These are phyloP conservation scores for Stropharia rugosoannulata DNA, from an alignment of 768 basidiomycete species.

Conservation along the genomic window DNA sequence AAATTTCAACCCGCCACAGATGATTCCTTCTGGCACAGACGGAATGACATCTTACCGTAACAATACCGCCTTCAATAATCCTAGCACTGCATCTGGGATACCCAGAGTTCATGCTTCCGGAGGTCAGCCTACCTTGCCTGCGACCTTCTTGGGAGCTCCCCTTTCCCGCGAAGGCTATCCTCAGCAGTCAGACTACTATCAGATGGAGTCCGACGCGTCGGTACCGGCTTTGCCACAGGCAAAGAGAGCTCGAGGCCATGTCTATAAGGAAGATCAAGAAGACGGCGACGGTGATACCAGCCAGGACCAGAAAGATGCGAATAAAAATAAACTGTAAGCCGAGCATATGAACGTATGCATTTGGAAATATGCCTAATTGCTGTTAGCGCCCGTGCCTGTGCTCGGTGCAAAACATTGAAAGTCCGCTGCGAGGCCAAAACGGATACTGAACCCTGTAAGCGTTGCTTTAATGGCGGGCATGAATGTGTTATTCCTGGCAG, in stretches of 20 bases:
- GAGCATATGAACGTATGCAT: slow-evolving; percentile 4
- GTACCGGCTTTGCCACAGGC: slow-evolving; percentile 20
- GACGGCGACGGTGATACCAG: slow-evolving; percentile 33
- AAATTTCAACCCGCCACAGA: slow-evolving; percentile 4
- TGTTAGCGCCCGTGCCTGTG: slow-evolving; percentile 58
- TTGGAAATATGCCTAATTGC: slow-evolving; percentile 9
- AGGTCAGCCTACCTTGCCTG: background rate
- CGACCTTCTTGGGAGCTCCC: background rate
- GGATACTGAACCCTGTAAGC: slow-evolving; percentile 72
- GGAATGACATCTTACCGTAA: slow-evolving; percentile 12
- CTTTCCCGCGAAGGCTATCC: slow-evolving; percentile 14
- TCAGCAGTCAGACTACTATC: slow-evolving; percentile 21
- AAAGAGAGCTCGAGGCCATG: slow-evolving; percentile 36
- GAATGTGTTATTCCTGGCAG: slow-evolving; percentile 83
- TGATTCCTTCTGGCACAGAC: slow-evolving; percentile 2
- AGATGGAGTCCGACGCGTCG: slow-evolving; percentile 10
- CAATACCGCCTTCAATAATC: slow-evolving; percentile 13
- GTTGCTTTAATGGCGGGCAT: slow-evolving; percentile 67
- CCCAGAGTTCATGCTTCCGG: background rate
- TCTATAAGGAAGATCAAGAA: slow-evolving; percentile 33
- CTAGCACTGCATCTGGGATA: background rate
- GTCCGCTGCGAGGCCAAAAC: slow-evolving; percentile 77
- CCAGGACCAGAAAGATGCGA: slow-evolving; percentile 33
- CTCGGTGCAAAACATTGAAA: slow-evolving; percentile 65
- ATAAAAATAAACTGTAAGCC: slow-evolving; percentile 45